Evolutionary conservation across 1,284 basidiomycete genomes (phyloP).

Genomic region (Leucoagaricus sp.): DNA sequence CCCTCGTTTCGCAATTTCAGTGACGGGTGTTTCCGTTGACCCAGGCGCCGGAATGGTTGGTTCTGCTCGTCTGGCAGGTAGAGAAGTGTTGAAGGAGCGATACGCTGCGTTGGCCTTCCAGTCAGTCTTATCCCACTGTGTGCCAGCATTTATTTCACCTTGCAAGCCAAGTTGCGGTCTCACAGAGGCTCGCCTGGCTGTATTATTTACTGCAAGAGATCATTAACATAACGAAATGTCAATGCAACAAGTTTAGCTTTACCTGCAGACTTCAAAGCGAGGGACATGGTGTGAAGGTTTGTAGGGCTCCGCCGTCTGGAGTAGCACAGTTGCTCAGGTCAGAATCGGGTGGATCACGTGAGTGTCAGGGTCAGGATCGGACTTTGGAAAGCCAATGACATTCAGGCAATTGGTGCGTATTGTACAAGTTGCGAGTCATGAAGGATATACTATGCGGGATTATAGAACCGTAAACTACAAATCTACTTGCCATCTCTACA

Average conservation of each 20-base stretch:
- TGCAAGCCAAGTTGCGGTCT: constrained; percentile 46
- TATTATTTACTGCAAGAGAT: constrained; percentile 42
- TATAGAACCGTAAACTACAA: constrained; percentile 11
- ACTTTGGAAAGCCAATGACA: neutral
- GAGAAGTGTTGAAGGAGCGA: constrained; percentile 60
- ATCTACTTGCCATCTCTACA: constrained; percentile 8
- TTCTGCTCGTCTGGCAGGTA: constrained; percentile 37
- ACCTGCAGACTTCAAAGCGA: constrained; percentile 53
- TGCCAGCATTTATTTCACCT: constrained; percentile 30
- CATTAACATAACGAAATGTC: constrained; percentile 10
- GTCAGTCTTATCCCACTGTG: neutral
- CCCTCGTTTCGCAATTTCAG: constrained; percentile 69
- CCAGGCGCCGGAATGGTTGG: constrained; percentile 43
- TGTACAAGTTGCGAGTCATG: neutral
- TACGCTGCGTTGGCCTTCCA: constrained; percentile 35
- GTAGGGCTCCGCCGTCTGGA: neutral
- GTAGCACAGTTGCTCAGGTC: constrained; percentile 8
- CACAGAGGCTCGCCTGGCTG: constrained; percentile 47
- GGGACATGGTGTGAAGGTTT: constrained; percentile 44
- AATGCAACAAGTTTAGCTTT: constrained; percentile 14
- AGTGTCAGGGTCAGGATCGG: neutral
- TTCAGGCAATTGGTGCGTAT: neutral
- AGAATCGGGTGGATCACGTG: constrained; percentile 17
- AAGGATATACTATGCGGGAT: neutral
- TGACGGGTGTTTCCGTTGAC: constrained; percentile 46